Evolutionary conservation across 1,284 basidiomycete species (phyloP), one percentile per base, ranked within the genome.

Genomic region (Microbotryum lychnidis-dioicae): DNA sequence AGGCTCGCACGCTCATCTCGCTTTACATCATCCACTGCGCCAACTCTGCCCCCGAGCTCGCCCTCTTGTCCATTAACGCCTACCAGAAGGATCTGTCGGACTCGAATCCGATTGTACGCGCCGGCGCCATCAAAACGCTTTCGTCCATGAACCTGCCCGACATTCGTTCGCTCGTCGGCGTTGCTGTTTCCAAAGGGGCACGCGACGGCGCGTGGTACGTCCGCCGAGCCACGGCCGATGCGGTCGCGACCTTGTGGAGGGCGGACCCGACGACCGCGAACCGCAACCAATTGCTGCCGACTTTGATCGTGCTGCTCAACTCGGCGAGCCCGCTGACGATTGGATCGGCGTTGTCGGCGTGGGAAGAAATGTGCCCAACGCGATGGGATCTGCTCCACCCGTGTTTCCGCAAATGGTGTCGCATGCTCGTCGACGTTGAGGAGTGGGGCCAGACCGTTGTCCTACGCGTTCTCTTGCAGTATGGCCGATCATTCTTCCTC

Each of bases 61-160:
- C 96, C 0, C 79, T 99, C 45, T 81, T 99, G 27, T 94, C 92
- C 7, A 96, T 99, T 80, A 99, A 99, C 77, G 96, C 94, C 12
- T 97, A 97, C 74, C 96, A 99, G 76, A 91, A 92, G 75, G 96
- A 99, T 77, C 80, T 98, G 21, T 85, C 86, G 2, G 94, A 98
- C 72, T 80, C 85, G 9, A 96, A 87, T 63, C 94, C 96, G 0
- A 83, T 97, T 69, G 73, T 77, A n/a, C 73, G 77, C n/a, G 71
- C 71, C 0, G 62, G 71, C 4, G 71, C 72, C 18, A 64, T 74
- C 64, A 64, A 66, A n/a, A 72, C 71, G 4, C 64, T 74, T 8
- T 54, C 64, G 14, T 58, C 64, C 8, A 72, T 74, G 71, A 56
- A 57, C 16, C 56, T 73, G 25, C 65, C 68, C 33, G 68, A 69